A percentile compares a stretch with the other conserved stretches of the same genome.
These are phyloP conservation scores for Stentor coeruleus DNA, from an alignment of 73 alveolate genomes.

Conservation along the genomic window DNA sequence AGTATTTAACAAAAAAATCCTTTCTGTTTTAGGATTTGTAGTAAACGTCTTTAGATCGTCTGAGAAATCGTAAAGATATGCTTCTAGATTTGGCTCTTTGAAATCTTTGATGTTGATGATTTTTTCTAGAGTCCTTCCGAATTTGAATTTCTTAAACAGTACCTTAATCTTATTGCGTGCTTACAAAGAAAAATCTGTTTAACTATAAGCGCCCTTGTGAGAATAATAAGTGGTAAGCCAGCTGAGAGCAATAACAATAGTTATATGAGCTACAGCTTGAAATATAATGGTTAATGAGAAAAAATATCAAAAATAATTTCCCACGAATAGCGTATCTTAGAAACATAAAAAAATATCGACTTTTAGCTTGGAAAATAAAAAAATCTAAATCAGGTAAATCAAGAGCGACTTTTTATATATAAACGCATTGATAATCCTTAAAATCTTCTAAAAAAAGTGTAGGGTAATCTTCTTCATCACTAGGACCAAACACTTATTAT, in stretches of 20 bases:
- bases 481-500: not conserved
- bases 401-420: not conserved
- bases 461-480: slow-evolving; percentile 19
- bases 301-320: not conserved
- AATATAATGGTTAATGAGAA: not conserved
- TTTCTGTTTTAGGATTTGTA: not conserved
- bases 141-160: not conserved
- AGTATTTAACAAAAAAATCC: not conserved
- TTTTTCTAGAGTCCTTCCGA: not conserved
- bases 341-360: not conserved
- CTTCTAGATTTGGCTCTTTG: slow-evolving; percentile 21
- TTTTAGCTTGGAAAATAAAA: not conserved
- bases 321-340: slow-evolving; percentile 6
- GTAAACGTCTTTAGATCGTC: slow-evolving; percentile 21
- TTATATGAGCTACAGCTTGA: not conserved
- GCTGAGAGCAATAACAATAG: not conserved
- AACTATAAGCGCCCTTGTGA: not conserved
- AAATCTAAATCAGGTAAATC: not conserved
- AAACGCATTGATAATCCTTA: not conserved
- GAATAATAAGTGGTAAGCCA: not conserved
- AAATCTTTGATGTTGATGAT: not conserved
- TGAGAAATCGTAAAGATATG: slow-evolving; percentile 22
- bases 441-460: slow-evolving; percentile 23
- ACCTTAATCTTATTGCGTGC: not conserved
- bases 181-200: not conserved